Evolutionary conservation across 148 eudicot genomes (phyloP).

Genomic region (Camellia japonica): DNA sequence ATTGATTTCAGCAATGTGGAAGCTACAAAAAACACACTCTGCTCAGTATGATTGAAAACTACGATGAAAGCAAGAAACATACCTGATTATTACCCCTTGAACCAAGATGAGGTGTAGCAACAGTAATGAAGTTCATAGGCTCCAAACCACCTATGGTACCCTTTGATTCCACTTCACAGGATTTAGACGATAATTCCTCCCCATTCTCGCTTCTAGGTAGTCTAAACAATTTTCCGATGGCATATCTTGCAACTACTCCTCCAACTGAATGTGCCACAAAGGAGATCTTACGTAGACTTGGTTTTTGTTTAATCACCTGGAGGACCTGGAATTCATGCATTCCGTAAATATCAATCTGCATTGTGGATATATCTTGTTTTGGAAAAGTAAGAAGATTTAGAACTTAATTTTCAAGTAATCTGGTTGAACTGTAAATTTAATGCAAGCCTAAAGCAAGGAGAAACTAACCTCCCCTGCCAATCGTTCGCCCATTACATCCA

Average conservation of each 20-base stretch:
- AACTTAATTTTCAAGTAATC: conserved; percentile 2
- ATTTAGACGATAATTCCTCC: conserved; percentile 24
- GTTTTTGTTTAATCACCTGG: conserved; percentile 62
- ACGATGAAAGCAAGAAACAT: conserved; percentile 12
- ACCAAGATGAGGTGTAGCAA: conserved; percentile 99
- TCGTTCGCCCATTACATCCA: conserved; percentile 95
- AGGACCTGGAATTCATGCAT: conserved; percentile 57
- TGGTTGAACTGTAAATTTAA: neutral
- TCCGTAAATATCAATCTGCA: conserved; percentile 14
- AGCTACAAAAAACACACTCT: neutral
- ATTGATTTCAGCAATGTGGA: neutral
- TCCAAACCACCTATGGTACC: conserved; percentile 83
- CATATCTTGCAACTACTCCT: conserved; percentile 93
- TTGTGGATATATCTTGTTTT: conserved; percentile 10
- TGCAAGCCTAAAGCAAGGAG: neutral
- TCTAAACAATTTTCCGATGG: conserved; percentile 72
- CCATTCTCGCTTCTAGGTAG: conserved; percentile 29
- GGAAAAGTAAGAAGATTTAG: neutral
- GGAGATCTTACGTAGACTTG: conserved; percentile 68
- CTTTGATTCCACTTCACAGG: conserved; percentile 36
- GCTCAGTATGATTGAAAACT: neutral
- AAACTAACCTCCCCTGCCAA: conserved; percentile 80
- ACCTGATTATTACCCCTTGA: conserved; percentile 96
- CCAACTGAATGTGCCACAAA: conserved; percentile 97
- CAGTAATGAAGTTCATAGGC: conserved; percentile 82